Percentiles rank a stretch among this genome's conserved stretches.
Evolutionary conservation across 495 filamentous ascomycete species (phyloP).

Genomic region (Aspergillus carlsbadensis): DNA sequence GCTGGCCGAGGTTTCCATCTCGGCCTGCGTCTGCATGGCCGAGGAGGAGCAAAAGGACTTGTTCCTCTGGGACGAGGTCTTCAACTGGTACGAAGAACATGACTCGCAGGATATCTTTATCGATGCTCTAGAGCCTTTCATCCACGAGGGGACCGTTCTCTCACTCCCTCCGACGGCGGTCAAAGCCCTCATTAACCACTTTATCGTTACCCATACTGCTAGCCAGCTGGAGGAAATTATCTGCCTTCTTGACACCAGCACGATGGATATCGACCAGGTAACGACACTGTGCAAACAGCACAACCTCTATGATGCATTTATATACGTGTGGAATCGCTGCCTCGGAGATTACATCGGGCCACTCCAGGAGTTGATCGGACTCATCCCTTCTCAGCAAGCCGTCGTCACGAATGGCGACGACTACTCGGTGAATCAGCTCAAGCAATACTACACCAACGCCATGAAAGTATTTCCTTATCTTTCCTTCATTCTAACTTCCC

Average conservation of each 20-base stretch:
- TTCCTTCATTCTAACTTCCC: conserved; percentile 86
- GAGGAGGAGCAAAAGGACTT: too few relatives aligned
- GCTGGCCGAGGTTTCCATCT: conserved; percentile 79
- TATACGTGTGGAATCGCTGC: conserved; percentile 96
- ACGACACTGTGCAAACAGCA: conserved; percentile 88
- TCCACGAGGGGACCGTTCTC: conserved; percentile 73
- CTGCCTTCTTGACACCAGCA: conserved; percentile 84
- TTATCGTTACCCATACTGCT: conserved; percentile 67
- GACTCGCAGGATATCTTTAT: conserved; percentile 74
- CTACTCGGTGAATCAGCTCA: conserved; percentile 31
- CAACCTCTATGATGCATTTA: conserved; percentile 88
- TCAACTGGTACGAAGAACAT: conserved; percentile 81
- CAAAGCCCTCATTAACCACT: conserved; percentile 81
- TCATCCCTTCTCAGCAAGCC: conserved; percentile 50
- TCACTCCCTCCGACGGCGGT: conserved; percentile 78
- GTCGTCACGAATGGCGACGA: conserved; percentile 37
- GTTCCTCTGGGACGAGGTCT: conserved; percentile 91
- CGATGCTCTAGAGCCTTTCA: conserved; percentile 80
- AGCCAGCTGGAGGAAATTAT: conserved; percentile 89
- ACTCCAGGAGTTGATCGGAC: conserved; percentile 75
- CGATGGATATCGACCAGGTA: conserved; percentile 91
- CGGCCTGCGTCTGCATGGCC: conserved; percentile 72
- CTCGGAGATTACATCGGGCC: conserved; percentile 88
- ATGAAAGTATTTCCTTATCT: conserved; percentile 94
- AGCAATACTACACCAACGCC: conserved; percentile 57